phyloP scores from a whole-genome alignment of 164 flowering plant genomes.

The Echeveria elegans region DNA sequence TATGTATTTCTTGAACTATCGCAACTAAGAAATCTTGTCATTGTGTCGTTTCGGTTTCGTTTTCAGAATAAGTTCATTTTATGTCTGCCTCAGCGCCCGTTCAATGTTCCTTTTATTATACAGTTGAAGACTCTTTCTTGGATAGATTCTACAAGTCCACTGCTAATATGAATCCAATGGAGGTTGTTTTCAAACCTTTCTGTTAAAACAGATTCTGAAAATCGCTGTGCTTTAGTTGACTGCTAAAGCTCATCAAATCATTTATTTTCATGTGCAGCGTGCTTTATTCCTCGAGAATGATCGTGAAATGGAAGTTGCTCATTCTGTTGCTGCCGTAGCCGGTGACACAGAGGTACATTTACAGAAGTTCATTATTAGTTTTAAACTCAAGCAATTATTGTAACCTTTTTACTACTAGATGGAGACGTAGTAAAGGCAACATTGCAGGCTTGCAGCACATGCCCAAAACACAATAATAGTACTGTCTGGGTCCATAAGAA shows the following conservation, averaged over 20 bases:
- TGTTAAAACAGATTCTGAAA: no score
- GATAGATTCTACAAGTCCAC: slow-evolving; percentile 83
- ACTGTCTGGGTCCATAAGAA: no score
- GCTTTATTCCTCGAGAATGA: slow-evolving; percentile 87
- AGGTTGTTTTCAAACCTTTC: slow-evolving; percentile 31
- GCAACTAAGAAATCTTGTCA: not conserved
- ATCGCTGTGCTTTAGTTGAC: not conserved
- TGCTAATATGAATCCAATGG: slow-evolving; percentile 57
- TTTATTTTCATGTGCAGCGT: slow-evolving; percentile 40
- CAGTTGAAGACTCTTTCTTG: slow-evolving; percentile 80
- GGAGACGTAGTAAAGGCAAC: not conserved
- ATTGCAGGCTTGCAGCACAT: not conserved
- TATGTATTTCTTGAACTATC: not conserved
- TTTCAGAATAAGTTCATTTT: not conserved
- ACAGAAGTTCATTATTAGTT: not conserved
- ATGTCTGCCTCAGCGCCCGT: not conserved
- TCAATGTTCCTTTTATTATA: slow-evolving; percentile 11
- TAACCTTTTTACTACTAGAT: not conserved
- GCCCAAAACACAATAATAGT: no score
- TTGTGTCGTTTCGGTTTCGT: not conserved
- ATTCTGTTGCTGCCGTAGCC: slow-evolving; percentile 82
- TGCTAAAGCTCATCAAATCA: not conserved
- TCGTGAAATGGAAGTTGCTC: slow-evolving; percentile 86
- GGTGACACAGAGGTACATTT: slow-evolving; percentile 85
- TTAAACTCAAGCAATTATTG: not conserved